phyloP scores from a whole-genome alignment of 345 rosid genomes.

The Luvunga scandens region DNA sequence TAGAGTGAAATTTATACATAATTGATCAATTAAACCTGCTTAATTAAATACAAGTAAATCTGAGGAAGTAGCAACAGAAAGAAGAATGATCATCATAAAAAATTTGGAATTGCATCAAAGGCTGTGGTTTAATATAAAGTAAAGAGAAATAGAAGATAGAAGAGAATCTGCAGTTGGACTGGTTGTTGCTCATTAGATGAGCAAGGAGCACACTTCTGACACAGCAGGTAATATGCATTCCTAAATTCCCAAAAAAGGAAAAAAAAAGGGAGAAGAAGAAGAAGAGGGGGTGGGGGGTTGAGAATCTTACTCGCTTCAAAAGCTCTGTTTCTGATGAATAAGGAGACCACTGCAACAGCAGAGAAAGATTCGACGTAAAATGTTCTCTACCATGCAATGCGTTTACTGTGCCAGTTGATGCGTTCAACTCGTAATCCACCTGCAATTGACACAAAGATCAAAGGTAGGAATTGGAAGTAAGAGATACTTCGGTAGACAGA shows the following conservation, averaged over 20 bases:
- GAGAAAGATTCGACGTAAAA: slow-evolving; percentile 59
- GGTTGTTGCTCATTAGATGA: neutral
- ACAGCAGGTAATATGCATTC: neutral
- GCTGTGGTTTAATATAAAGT: too few relatives aligned
- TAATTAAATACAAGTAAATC: neutral
- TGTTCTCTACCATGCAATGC: slow-evolving; percentile 53
- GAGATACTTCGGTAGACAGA: slow-evolving; percentile 1
- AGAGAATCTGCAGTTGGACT: neutral
- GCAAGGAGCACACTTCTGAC: neutral
- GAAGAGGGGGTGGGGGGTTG: neutral
- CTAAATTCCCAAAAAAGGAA: too few relatives aligned
- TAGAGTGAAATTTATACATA: neutral
- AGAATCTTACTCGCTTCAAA: slow-evolving; percentile 68
- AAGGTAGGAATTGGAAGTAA: neutral
- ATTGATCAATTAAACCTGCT: neutral
- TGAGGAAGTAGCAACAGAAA: neutral
- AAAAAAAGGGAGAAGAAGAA: too few relatives aligned
- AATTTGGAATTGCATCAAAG: slow-evolving; percentile 6
- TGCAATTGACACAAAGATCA: slow-evolving; percentile 27
- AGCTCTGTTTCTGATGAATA: slow-evolving; percentile 83
- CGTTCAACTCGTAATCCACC: slow-evolving; percentile 74
- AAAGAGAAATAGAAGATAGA: neutral
- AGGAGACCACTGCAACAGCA: slow-evolving; percentile 86
- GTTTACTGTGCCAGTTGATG: slow-evolving; percentile 35
- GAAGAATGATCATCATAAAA: neutral